Conservation (phyloP, 768 basidiomycete genomes). For the Suillus subalutaceus region DNA sequence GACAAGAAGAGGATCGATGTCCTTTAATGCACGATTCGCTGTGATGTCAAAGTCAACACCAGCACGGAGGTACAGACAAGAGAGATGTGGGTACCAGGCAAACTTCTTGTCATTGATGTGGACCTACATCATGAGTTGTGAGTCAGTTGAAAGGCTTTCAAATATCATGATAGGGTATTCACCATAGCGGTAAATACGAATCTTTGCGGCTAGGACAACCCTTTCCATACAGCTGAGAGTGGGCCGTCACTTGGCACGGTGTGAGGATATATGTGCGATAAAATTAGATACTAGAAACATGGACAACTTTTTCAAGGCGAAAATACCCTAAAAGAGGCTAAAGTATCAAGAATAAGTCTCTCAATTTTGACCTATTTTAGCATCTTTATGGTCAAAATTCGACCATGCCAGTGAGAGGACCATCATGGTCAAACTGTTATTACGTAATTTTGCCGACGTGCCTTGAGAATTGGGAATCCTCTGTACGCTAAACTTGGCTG, state of each 20-base stretch:
- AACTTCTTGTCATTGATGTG: slow-evolving; percentile 73
- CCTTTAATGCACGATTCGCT: slow-evolving; percentile 96
- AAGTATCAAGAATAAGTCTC: too few species aligned
- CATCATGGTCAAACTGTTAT: not conserved
- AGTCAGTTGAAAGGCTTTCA: not conserved
- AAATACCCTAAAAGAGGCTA: too few species aligned
- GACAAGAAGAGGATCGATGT: slow-evolving; percentile 87
- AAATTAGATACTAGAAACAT: too few species aligned
- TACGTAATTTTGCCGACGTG: not conserved
- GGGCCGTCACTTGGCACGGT: not conserved
- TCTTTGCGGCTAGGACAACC: not conserved
- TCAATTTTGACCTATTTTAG: too few species aligned
- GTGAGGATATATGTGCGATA: not conserved
- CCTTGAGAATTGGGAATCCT: too few species aligned
- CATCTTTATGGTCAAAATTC: too few species aligned
- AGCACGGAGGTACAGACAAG: not conserved
- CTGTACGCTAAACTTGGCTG: not conserved
- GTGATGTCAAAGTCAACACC: slow-evolving; percentile 19
- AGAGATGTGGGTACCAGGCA: slow-evolving; percentile 59
- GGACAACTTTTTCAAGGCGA: too few species aligned
- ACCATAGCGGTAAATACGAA: slow-evolving; percentile 22
- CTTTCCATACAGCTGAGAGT: slow-evolving; percentile 4
- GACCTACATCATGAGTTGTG: slow-evolving; percentile 43
- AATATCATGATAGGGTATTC: slow-evolving; percentile 2
- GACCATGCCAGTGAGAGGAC: not conserved